These are phyloP conservation scores for Rhizopus microsporus DNA, from an alignment of 371 early-diverging fungal genomes.

Conservation along the genomic window DNA sequence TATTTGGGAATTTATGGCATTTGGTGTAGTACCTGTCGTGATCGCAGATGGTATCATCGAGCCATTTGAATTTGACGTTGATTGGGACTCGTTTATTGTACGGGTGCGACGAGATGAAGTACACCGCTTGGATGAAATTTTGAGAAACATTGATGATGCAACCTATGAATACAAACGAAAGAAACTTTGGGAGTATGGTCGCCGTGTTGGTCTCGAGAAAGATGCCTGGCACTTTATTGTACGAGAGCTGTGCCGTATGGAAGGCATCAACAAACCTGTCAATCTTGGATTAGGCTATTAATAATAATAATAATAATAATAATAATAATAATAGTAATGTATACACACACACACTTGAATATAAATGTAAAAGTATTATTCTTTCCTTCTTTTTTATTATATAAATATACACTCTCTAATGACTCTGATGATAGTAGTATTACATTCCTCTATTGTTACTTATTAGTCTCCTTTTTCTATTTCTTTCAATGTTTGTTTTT, in stretches of 20 bases:
- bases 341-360: neutral
- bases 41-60: constrained; percentile 61
- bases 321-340: neutral
- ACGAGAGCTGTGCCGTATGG: constrained; percentile 52
- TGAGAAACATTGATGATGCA: constrained; percentile 45
- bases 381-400: constrained; percentile 4
- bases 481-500: constrained; percentile 10
- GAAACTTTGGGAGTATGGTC: constrained; percentile 52
- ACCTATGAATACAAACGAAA: constrained; percentile 48
- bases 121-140: constrained; percentile 52
- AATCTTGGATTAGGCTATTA: constrained; percentile 47
- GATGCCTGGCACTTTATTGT: constrained; percentile 64
- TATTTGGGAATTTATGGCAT: constrained; percentile 61
- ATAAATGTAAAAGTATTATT: neutral
- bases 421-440: neutral
- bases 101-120: constrained; percentile 52
- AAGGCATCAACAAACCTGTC: constrained; percentile 35
- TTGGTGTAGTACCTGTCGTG: constrained; percentile 60
- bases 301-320: constrained; percentile 4
- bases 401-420: neutral
- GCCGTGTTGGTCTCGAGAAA: constrained; percentile 48
- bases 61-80: constrained; percentile 58
- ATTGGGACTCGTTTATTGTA: constrained; percentile 57
- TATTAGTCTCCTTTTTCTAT: neutral
- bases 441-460: constrained; percentile 27